Base-by-base conservation (phyloP, 148 eudicot species). In the Agrostemma githago region DNA sequence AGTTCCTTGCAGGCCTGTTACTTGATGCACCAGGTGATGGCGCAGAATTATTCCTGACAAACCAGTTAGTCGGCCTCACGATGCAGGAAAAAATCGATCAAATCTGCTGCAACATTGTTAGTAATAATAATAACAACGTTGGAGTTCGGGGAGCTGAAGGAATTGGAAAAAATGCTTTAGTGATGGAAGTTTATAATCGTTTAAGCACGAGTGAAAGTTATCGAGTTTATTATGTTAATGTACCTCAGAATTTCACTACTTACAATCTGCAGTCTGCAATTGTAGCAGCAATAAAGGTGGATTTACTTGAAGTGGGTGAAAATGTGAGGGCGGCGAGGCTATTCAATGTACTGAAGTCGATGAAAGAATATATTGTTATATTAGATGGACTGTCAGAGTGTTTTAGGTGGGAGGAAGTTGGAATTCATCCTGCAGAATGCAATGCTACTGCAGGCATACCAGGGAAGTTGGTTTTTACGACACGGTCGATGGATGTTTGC, bases 141-240 rank as follows among this genome's bases (percentile, higher is more conserved):
- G 83, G 77, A 8, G 77, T 81, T 16, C 59, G 61, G 41, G 83
- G 80, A 17, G 9, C 12, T 1, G 70, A 51, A 42, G 83, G 83
- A 39, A 73, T 81, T 10, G 83, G 83, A 54, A 81, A 81, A 77
- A 81, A 66, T 41, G 70, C 74, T 2, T 9, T 81, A 46, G 21
- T 81, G 74, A 53, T 38, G 21, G 54, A 72, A 3, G 20, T 77
- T 16, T 53, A 72, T 40, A 81, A 80, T 63, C 62, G 21, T n/a
- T n/a, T n/a, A n/a, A n/a, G n/a, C n/a, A n/a, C n/a, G n/a, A n/a
- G n/a, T n/a, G n/a, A n/a, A n/a, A n/a, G n/a, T n/a, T n/a, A n/a
- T n/a, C n/a, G n/a, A n/a, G n/a, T n/a, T n/a, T n/a, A n/a, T n/a
- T n/a, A 77, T 71, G 80, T 77, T 8, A 72, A 72, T 11, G 43